Evolutionary conservation across 306 rosid species (phyloP).

Genomic region (Ceratonia siliqua): DNA sequence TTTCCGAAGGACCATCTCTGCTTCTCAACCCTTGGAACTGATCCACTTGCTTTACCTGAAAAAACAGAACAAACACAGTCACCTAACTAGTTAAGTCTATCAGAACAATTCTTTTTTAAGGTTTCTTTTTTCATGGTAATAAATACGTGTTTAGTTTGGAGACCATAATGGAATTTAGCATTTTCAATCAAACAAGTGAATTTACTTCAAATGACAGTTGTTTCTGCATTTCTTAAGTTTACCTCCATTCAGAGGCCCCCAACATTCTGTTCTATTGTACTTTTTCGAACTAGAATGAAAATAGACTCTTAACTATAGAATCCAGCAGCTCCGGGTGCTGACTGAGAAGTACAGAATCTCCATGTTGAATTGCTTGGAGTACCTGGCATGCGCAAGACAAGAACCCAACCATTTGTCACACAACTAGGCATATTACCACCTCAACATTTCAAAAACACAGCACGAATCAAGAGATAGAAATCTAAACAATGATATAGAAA

Average conservation of each 20-base stretch:
- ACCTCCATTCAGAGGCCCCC: constrained; percentile 93
- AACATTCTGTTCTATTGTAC: constrained; percentile 82
- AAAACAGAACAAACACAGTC: constrained; percentile 17
- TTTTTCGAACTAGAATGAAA: constrained; percentile 82
- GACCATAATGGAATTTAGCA: constrained; percentile 10
- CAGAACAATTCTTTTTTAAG: too few species aligned
- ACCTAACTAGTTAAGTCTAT: background rate
- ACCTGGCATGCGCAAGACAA: constrained; percentile 49
- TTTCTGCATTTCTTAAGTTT: constrained; percentile 14
- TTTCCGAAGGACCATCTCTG: constrained; percentile 40
- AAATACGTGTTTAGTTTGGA: background rate
- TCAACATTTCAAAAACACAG: background rate
- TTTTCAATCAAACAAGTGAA: constrained; percentile 8
- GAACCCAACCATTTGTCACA: too few species aligned
- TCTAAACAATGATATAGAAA: background rate
- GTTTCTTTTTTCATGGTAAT: too few species aligned
- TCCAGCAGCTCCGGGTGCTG: constrained; percentile 76
- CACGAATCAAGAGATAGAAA: background rate
- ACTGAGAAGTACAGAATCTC: constrained; percentile 72
- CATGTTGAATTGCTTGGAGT: constrained; percentile 69
- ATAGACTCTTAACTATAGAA: constrained; percentile 74
- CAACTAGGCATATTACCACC: constrained; percentile 6
- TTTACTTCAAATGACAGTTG: background rate
- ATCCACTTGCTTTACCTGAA: constrained; percentile 64
- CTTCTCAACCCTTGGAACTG: constrained; percentile 48